Conservation (phyloP, 148 eudicot species). For the Bassia scoparia region DNA sequence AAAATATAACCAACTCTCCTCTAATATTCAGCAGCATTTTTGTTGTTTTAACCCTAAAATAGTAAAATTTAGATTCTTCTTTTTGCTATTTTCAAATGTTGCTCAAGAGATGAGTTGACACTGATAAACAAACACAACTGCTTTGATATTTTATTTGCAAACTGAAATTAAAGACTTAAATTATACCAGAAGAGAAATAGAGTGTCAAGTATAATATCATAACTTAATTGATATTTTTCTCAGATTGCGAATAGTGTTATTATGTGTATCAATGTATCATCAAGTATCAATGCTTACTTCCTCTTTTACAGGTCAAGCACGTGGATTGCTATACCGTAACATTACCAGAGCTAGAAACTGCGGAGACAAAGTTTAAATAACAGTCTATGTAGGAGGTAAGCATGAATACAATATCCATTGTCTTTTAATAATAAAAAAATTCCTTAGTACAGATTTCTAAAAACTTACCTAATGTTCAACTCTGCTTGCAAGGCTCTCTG, state of each 20-base stretch:
- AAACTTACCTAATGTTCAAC: neutral
- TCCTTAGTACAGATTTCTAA: neutral
- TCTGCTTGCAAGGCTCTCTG: neutral
- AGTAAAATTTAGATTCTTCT: too few relatives aligned
- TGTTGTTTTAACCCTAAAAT: too few relatives aligned
- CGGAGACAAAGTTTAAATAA: constrained; percentile 60
- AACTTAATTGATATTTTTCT: neutral
- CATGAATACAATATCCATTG: neutral
- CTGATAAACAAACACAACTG: too few relatives aligned
- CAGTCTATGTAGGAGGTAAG: constrained; percentile 96
- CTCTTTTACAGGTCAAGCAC: constrained; percentile 66
- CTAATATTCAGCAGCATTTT: too few relatives aligned
- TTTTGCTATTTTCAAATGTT: too few relatives aligned
- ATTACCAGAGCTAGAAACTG: constrained; percentile 64
- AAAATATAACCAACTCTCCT: too few relatives aligned
- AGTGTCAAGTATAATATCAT: neutral
- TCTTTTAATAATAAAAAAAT: neutral
- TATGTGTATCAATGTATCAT: neutral
- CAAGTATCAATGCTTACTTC: neutral
- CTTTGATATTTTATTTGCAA: neutral
- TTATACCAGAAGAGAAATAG: neutral
- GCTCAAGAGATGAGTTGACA: too few relatives aligned
- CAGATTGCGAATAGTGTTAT: neutral
- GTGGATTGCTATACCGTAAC: constrained; percentile 76
- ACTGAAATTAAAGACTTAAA: neutral